Percentiles rank a stretch among this genome's conserved stretches.
Conservation (phyloP, 2,329 filamentous ascomycete genomes). For the Teratosphaeria viscida region DNA sequence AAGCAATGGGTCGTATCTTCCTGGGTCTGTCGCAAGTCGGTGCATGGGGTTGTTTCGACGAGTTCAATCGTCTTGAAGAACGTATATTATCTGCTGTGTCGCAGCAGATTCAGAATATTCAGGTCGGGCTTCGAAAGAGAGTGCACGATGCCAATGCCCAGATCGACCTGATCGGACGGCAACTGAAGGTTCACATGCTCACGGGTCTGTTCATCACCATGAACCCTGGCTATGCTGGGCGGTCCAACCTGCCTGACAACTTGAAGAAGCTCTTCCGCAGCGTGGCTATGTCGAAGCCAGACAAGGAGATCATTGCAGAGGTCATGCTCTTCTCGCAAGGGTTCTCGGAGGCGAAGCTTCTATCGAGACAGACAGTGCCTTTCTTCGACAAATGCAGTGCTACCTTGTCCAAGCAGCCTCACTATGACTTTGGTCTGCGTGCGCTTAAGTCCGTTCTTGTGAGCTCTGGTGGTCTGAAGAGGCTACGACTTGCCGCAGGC, state of each 20-base stretch:
- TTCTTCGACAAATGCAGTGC: slow-evolving; percentile 90
- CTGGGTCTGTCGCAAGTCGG: slow-evolving; percentile 97
- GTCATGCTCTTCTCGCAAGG: slow-evolving; percentile 99
- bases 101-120: slow-evolving; percentile 98
- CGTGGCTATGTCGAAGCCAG: slow-evolving; percentile 98
- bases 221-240: slow-evolving; percentile 97
- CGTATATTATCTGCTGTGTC: slow-evolving; percentile 95
- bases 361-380: slow-evolving; percentile 92
- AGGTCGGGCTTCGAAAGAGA: slow-evolving; percentile 82
- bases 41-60: slow-evolving; percentile 99
- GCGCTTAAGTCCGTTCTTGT: slow-evolving; percentile 97
- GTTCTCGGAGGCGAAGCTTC: slow-evolving; percentile 87
- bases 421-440: slow-evolving; percentile 97
- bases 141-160: slow-evolving; percentile 72
- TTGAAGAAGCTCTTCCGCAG: slow-evolving; percentile 99
- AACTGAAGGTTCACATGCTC: slow-evolving; percentile 78
- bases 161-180: slow-evolving; percentile 88
- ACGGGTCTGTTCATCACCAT: slow-evolving; percentile 99
- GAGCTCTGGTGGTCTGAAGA: slow-evolving; percentile 92
- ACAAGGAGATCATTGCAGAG: slow-evolving; percentile 98
- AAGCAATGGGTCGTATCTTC: slow-evolving; percentile 99
- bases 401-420: slow-evolving; percentile 84
- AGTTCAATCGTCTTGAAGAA: slow-evolving; percentile 98
- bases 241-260: slow-evolving; percentile 96
- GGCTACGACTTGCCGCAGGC: slow-evolving; percentile 57